Conservation (phyloP, 1,284 basidiomycete genomes). For the Trametes polyzona region DNA sequence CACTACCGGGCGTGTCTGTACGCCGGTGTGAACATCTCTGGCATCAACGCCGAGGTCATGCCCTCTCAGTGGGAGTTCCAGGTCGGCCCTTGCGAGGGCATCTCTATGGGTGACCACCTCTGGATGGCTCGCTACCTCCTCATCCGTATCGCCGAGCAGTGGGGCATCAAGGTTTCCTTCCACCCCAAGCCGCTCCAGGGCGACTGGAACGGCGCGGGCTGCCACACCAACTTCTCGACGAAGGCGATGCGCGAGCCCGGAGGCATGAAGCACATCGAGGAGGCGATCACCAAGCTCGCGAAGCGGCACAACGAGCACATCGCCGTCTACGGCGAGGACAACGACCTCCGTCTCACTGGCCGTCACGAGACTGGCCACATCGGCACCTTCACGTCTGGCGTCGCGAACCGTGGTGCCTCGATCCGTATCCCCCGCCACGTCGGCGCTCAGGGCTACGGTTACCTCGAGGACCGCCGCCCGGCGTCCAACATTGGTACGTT, state of each 20-base stretch:
- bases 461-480: conserved; percentile 95
- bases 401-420: conserved; percentile 97
- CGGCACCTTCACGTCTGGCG: conserved; percentile 89
- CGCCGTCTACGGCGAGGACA: conserved; percentile 96
- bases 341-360: conserved; percentile 92
- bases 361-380: conserved; percentile 98
- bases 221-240: conserved; percentile 95
- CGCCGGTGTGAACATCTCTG: conserved; percentile 96
- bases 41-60: conserved; percentile 99
- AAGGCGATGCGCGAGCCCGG: conserved; percentile 90
- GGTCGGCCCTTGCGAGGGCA: conserved; percentile 97
- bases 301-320: conserved; percentile 91
- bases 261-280: conserved; percentile 94
- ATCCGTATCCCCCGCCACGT: conserved; percentile 95
- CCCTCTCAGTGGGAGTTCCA: conserved; percentile 99
- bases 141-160: conserved; percentile 94
- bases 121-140: conserved; percentile 97
- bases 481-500: conserved; percentile 94
- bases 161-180: conserved; percentile 98
- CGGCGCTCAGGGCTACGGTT: conserved; percentile 90
- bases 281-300: conserved; percentile 89
- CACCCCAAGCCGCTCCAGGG: conserved; percentile 98
- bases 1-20: conserved; percentile 99
- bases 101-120: conserved; percentile 98
- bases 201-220: conserved; percentile 99